Conservation (phyloP, 768 basidiomycete genomes). For the Lactifluus rugatus region DNA sequence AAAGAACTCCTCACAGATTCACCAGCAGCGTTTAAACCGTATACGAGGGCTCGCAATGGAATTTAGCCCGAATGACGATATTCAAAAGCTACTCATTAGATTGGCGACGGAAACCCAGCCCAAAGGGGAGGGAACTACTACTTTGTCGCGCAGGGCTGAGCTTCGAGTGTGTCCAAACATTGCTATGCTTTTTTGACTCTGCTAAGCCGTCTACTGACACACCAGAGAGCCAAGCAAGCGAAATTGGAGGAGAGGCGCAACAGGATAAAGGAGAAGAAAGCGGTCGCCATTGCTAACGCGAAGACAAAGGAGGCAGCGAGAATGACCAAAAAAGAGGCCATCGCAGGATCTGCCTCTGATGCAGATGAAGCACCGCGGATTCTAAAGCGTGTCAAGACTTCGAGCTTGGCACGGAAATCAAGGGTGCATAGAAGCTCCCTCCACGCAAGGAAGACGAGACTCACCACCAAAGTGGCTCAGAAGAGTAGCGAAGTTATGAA, state of each 20-base stretch:
- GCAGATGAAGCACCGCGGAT: background rate
- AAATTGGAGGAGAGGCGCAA: conserved; percentile 39
- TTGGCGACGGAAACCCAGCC: background rate
- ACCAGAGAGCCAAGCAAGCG: conserved; percentile 39
- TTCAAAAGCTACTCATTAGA: conserved; percentile 31
- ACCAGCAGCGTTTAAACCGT: conserved; percentile 48
- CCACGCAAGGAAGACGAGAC: background rate
- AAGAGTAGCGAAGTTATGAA: background rate
- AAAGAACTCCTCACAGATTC: conserved; percentile 36
- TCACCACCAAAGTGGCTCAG: background rate
- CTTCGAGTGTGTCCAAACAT: conserved; percentile 43
- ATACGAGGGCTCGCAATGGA: conserved; percentile 36
- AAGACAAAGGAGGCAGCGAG: conserved; percentile 18
- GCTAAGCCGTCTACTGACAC: background rate
- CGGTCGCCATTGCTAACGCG: conserved; percentile 28
- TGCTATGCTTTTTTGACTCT: background rate
- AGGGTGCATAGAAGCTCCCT: background rate
- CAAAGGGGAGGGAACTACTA: background rate
- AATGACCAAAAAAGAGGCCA: background rate
- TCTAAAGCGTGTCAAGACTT: background rate
- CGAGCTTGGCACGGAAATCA: background rate
- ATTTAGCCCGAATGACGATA: conserved; percentile 37
- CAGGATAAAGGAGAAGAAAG: conserved; percentile 37
- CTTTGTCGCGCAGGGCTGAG: conserved; percentile 47
- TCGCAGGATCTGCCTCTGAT: background rate